These are phyloP conservation scores for Apodospora peruviana DNA, from an alignment of 495 filamentous ascomycete species.

Conservation along the genomic window DNA sequence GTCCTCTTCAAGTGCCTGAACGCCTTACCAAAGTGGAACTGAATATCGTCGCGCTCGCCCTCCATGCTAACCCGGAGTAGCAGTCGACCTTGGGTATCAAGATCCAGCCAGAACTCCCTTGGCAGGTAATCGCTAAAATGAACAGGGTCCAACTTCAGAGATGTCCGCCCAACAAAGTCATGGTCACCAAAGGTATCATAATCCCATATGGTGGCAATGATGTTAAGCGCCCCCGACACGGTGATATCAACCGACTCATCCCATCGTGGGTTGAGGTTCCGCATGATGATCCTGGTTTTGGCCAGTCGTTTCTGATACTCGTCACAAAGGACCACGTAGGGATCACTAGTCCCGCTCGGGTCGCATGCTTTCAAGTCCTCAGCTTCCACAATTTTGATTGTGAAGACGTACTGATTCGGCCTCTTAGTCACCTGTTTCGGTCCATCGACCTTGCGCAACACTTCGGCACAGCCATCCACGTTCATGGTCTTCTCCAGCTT, in stretches of 20 bases:
- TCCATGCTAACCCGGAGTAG: constrained; percentile 95
- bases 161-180: constrained; percentile 92
- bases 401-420: constrained; percentile 86
- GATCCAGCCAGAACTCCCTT: constrained; percentile 92
- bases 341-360: constrained; percentile 88
- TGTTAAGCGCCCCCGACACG: constrained; percentile 81
- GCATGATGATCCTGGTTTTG: constrained; percentile 88
- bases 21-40: constrained; percentile 97
- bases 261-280: constrained; percentile 92
- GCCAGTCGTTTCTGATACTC: constrained; percentile 97
- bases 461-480: constrained; percentile 86
- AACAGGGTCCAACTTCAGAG: constrained; percentile 86
- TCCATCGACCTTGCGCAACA: constrained; percentile 61
- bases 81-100: constrained; percentile 91
- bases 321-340: constrained; percentile 93
- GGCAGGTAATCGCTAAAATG: constrained; percentile 96
- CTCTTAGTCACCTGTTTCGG: constrained; percentile 46
- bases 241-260: constrained; percentile 96
- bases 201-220: constrained; percentile 98
- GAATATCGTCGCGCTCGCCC: constrained; percentile 95
- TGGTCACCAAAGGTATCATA: constrained; percentile 97
- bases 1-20: constrained; percentile 92
- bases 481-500: constrained; percentile 83
- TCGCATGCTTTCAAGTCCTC: constrained; percentile 98
- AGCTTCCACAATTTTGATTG: constrained; percentile 98